Base-by-base conservation (phyloP, 768 basidiomycete species). In the Heimioporus sp. region DNA sequence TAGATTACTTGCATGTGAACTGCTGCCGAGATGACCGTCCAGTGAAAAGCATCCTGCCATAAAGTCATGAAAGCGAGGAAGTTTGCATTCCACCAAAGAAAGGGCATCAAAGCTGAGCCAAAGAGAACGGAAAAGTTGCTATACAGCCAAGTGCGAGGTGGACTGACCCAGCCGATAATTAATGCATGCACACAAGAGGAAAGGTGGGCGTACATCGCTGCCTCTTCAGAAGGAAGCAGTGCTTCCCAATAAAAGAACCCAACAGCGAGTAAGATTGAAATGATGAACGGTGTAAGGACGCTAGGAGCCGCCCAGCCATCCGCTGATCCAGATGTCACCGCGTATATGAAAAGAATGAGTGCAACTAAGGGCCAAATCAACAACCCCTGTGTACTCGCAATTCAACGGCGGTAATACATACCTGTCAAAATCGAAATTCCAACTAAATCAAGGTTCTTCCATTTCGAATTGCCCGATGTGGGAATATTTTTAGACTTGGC, bases 171-270 rank as follows among this genome's bases (percentile, higher is more conserved):
- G 31, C 4, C 9, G 52, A 35, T 10, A 28, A 37, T 56, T 30
- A 56, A 24, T 6, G 31, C 12, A 10, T 12, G 34, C 8, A 30
- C 8, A 32, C 17, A 1, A 34, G 10, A 51, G 30, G 30, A 49
- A 30, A 30, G 32, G n/a, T 15, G 13, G 5, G 58, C 73, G 39
- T 56, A 77, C 76, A 79, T 60, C 5, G 75, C 73, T 11, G 82
- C 80, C 6, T 59, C 61, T 12, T 76, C 64, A 15, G 59, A 56
- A 2, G 74, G 75, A 13, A 80, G 61, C 0, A 57, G 40, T 10
- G 72, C 64, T 56, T 83, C 80, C 73, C 76, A 82, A 46, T 72
- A 65, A 65, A 84, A 79, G 69, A 85, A 85, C 1, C 48, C 63
- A 24, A 65, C 56, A 35, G 66, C 58, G 11, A 78, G 53, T 10